Evolutionary conservation across 371 early-diverging fungal genomes (phyloP).

Genomic region (Pancytospora epiphaga): DNA sequence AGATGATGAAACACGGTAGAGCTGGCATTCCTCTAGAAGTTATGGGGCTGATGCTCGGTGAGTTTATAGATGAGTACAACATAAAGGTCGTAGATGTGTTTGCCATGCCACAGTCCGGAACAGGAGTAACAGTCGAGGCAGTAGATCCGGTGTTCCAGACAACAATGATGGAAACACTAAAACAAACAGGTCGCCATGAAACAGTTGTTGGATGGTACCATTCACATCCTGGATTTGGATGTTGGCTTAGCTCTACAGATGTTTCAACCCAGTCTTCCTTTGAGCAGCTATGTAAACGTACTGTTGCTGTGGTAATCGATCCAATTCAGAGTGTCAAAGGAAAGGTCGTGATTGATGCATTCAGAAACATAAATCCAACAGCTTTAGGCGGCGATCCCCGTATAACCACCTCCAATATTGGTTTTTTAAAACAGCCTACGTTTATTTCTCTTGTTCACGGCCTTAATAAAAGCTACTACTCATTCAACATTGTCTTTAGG

Average conservation of each 20-base stretch:
- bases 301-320: conserved; percentile 97
- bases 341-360: conserved; percentile 99
- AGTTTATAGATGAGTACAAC: conserved; percentile 98
- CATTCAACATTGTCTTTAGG: conserved; percentile 91
- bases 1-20: conserved; percentile 73
- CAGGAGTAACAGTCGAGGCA: conserved; percentile 96
- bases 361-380: conserved; percentile 86
- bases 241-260: conserved; percentile 98
- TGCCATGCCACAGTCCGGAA: conserved; percentile 99
- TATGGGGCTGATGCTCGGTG: conserved; percentile 99
- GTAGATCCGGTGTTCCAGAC: conserved; percentile 98
- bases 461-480: conserved; percentile 95
- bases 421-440: conserved; percentile 92
- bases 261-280: conserved; percentile 93
- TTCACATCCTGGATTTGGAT: conserved; percentile 99
- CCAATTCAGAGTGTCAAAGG: conserved; percentile 99
- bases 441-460: conserved; percentile 93
- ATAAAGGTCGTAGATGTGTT: conserved; percentile 98
- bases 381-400: conserved; percentile 88
- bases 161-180: conserved; percentile 98
- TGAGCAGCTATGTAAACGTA: conserved; percentile 82
- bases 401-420: conserved; percentile 94
- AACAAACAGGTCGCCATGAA: conserved; percentile 91
- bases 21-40: conserved; percentile 99
- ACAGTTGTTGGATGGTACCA: conserved; percentile 99